A percentile compares a stretch with the other conserved stretches of the same genome.
phyloP scores from a whole-genome alignment of 805 yeast species.

The Candida succiphila region DNA sequence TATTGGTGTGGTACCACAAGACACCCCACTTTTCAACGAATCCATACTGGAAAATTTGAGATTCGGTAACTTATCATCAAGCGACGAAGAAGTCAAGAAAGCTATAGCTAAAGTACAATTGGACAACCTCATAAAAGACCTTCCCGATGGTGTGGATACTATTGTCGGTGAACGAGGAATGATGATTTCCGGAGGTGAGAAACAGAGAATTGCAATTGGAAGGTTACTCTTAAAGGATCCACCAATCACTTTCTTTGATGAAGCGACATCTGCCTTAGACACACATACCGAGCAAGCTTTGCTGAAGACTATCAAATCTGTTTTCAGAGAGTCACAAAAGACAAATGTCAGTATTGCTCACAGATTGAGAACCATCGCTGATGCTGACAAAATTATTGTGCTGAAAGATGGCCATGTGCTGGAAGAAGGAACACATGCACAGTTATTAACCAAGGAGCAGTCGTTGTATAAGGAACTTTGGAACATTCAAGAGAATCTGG shows the following conservation, averaged over 20 bases:
- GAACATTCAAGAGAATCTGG: conserved; percentile 83
- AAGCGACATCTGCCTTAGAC: conserved; percentile 93
- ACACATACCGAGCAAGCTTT: conserved; percentile 91
- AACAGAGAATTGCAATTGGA: conserved; percentile 90
- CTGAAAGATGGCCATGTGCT: conserved; percentile 66
- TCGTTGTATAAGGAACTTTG: conserved; percentile 77
- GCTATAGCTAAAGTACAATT: conserved; percentile 68
- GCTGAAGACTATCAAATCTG: conserved; percentile 58
- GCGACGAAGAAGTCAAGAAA: conserved; percentile 56
- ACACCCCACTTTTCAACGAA: conserved; percentile 91
- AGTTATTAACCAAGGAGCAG: conserved; percentile 38
- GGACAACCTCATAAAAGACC: conserved; percentile 45
- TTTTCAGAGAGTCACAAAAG: conserved; percentile 44
- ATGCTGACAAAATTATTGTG: conserved; percentile 88
- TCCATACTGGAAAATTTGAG: conserved; percentile 79
- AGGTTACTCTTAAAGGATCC: conserved; percentile 79
- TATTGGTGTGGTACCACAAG: conserved; percentile 95
- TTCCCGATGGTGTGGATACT: conserved; percentile 81
- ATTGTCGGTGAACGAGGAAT: conserved; percentile 96
- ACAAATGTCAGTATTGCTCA: conserved; percentile 94
- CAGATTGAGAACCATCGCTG: conserved; percentile 86
- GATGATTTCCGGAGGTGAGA: conserved; percentile 99
- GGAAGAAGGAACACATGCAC: conserved; percentile 81
- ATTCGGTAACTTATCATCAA: conserved; percentile 71
- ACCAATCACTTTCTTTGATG: conserved; percentile 90